A percentile compares a stretch with the other conserved stretches of the same genome.
Evolutionary conservation across 2,329 filamentous ascomycete genomes (phyloP).

Genomic region (Aspergillus nomiae): DNA sequence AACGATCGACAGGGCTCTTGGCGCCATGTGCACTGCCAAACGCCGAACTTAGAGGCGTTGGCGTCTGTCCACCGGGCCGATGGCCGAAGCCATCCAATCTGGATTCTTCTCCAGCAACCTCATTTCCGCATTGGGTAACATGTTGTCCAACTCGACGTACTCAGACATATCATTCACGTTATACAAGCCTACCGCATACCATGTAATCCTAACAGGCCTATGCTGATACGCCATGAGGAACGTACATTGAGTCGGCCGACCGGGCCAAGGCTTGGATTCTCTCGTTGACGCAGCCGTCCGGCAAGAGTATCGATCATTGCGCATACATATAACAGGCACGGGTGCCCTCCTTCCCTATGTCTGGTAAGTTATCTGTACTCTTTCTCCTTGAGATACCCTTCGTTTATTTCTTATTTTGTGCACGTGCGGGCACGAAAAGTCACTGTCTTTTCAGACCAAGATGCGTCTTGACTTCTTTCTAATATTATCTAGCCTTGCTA

Average conservation of each 20-base stretch:
- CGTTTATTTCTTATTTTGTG: neutral
- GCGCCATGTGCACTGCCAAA: neutral
- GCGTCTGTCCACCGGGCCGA: neutral
- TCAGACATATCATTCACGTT: neutral
- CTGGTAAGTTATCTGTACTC: neutral
- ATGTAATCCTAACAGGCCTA: conserved; percentile 7
- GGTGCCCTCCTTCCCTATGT: neutral
- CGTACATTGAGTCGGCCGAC: neutral
- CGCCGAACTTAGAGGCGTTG: neutral
- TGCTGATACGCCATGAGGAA: neutral
- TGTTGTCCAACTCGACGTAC: conserved; percentile 7
- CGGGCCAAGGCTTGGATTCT: neutral
- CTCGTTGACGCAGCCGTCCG: neutral
- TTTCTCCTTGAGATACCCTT: neutral
- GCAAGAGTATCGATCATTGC: neutral
- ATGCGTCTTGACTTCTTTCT: conserved; percentile 6
- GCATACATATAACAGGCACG: neutral
- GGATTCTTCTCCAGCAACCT: neutral
- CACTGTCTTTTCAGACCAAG: neutral
- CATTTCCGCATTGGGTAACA: conserved; percentile 5
- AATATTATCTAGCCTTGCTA: neutral
- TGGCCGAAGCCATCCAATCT: conserved; percentile 5
- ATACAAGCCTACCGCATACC: conserved; percentile 13
- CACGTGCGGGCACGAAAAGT: too few relatives aligned
- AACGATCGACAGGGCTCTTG: neutral